phyloP scores from a whole-genome alignment of 2,329 filamentous ascomycete genomes.

The Clarireedia homoeocarpa region DNA sequence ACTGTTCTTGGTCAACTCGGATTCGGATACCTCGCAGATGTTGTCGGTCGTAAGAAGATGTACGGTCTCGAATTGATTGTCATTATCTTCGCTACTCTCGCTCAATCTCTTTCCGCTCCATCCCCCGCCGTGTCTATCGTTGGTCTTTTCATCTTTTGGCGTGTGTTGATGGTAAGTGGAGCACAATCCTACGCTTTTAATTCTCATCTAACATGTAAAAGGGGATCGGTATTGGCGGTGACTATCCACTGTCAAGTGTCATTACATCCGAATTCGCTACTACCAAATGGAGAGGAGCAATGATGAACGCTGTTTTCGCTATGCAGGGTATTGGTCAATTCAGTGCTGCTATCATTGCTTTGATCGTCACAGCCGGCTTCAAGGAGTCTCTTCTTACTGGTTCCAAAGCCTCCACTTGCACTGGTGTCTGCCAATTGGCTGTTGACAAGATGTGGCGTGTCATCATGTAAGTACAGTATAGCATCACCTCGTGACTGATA shows the following conservation, averaged over 20 bases:
- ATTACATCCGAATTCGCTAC: slow-evolving; percentile 86
- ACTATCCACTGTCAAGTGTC: slow-evolving; percentile 75
- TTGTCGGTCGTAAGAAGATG: slow-evolving; percentile 68
- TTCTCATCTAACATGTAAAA: slow-evolving; percentile 27
- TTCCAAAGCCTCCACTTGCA: slow-evolving; percentile 46
- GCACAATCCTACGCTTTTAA: too few relatives aligned
- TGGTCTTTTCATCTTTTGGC: slow-evolving; percentile 71
- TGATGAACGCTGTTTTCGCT: slow-evolving; percentile 81
- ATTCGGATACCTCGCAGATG: slow-evolving; percentile 72
- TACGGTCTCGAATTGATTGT: slow-evolving; percentile 74
- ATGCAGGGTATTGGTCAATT: slow-evolving; percentile 85
- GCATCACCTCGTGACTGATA: too few relatives aligned
- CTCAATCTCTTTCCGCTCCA: slow-evolving; percentile 57
- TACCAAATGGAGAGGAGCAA: slow-evolving; percentile 76
- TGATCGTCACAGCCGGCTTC: slow-evolving; percentile 68
- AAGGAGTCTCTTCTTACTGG: slow-evolving; percentile 51
- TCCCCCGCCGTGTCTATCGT: slow-evolving; percentile 57
- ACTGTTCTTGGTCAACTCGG: slow-evolving; percentile 76
- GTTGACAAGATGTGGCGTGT: slow-evolving; percentile 86
- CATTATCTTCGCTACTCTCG: slow-evolving; percentile 72
- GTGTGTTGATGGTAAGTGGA: slow-evolving; percentile 56
- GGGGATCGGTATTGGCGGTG: slow-evolving; percentile 63
- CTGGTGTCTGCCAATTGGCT: slow-evolving; percentile 53
- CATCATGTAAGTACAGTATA: slow-evolving; percentile 42
- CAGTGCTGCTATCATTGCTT: slow-evolving; percentile 63